Evolutionary conservation across 805 yeast species (phyloP), one percentile per base, ranked within the genome.

Genomic region (Metschnikowia continentalis): DNA sequence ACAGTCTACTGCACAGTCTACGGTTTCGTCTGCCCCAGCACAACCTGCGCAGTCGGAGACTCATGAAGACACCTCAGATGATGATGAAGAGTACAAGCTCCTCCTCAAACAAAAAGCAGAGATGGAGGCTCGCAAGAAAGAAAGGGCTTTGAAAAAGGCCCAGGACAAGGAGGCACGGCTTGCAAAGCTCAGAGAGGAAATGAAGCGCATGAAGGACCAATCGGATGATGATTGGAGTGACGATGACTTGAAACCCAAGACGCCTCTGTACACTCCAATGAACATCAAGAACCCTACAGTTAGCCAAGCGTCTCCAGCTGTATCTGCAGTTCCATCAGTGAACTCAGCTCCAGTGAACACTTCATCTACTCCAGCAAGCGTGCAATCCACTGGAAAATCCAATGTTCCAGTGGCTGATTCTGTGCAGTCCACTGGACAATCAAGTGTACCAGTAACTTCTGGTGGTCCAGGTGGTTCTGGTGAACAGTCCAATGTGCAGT

Each of bases 91-190:
- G 48, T 77, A 80, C 57, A 76, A 75, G 26, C 81, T 76, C 7
- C 76, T 80, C 49, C 66, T 69, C 60, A 71, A 71, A 56, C 74
- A 76, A 42, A 68, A 69, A 53, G 70, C 63, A 64, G 77, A 69
- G 47, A 54, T 74, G 69, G 83, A 79, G 56, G 69, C 67, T 3
- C 68, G 71, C 42, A 74, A 72, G 47, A 58, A 67, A 45, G 72
- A 70, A 42, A 63, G 80, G 46, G 77, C 77, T 52, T 61, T 69
- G 53, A 80, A 77, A 63, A 82, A 77, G 63, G 78, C 78, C 55
- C 75, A 75, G 32, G 84, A 80, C 7, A 83, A 80, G 59, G 88
- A 82, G 54, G 85, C 79, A 11, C 72, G 83, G 55, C 59, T 82
- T 49, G 86, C 84, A 2, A 75, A 76, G 54, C 66, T 84, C 48